Percentiles rank a stretch among this genome's conserved stretches.
Evolutionary conservation across 78 protist genomes (phyloP).

Genomic region (Cyanophora paradoxa): DNA sequence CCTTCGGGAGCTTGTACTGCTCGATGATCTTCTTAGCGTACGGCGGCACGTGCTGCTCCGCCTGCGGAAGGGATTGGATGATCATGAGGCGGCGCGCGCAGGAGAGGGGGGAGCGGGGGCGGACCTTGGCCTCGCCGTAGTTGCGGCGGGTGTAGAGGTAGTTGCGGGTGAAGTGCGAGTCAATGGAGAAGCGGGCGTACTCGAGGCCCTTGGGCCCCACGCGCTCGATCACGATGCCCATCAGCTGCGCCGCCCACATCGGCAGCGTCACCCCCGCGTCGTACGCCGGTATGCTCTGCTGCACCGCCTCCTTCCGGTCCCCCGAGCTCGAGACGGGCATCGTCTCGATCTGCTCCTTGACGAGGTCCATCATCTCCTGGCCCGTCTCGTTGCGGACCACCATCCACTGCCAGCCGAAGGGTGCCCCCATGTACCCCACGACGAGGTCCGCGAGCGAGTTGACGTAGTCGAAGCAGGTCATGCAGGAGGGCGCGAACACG

Average conservation of each 20-base stretch:
- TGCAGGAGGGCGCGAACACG: slow-evolving; percentile 29
- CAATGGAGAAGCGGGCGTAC: slow-evolving; percentile 13
- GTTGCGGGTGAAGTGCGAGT: slow-evolving; percentile 14
- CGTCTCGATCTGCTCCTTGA: not conserved
- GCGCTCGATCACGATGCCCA: not conserved
- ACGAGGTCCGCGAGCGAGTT: slow-evolving; percentile 34
- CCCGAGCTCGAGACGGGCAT: not conserved
- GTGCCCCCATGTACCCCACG: slow-evolving; percentile 19
- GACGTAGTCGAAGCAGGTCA: slow-evolving; percentile 31
- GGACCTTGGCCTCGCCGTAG: too few species aligned
- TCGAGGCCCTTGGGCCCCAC: slow-evolving; percentile 14
- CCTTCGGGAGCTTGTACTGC: too few species aligned
- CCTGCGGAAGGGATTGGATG: too few species aligned
- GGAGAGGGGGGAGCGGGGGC: too few species aligned
- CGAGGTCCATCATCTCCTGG: not conserved
- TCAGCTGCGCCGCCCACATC: not conserved
- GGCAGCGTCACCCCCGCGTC: not conserved
- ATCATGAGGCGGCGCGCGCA: too few species aligned
- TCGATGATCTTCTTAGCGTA: too few species aligned
- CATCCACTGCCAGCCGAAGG: not conserved
- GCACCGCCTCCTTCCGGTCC: too few species aligned
- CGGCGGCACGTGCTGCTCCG: too few species aligned
- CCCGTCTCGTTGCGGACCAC: slow-evolving; percentile 2
- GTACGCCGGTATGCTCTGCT: too few species aligned
- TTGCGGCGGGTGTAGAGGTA: too few species aligned